Evolutionary conservation across 2,329 filamentous ascomycete genomes (phyloP), one percentile per base, ranked within the genome.

Genomic region (Coniochaeta sp.): DNA sequence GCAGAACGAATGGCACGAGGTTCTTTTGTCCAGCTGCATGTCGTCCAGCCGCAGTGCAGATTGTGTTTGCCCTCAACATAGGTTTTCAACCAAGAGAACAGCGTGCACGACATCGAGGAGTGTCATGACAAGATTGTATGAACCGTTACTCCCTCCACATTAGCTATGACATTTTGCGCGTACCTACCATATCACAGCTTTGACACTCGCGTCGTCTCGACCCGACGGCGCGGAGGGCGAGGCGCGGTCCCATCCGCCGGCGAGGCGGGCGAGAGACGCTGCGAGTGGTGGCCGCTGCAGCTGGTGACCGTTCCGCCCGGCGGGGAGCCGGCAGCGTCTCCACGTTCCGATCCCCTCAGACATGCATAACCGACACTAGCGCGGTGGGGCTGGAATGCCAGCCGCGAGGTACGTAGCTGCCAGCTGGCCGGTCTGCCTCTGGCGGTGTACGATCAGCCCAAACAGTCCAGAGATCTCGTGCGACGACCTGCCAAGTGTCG

Each of bases 291-390:
- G 17, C 11, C 6, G 12, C 14, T 36, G 34, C 34, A 36, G 34
- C 34, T 17, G 47, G 8, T 31, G 47, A 31, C n/a, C 47, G 47
- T 52, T 52, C 47, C 47, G 26, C 31, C 54, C 31, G 54, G 22
- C 54, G 54, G 54, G 54, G 54, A 57, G 54, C 54, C 54, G 54
- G 54, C 34, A 34, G 31, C 26, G 16, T 55, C 50, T 55, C 50
- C 50, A 57, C 34, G 22, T 57, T 57, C 34, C 31, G 31, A 7
- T 5, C 54, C 33, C 54, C 54, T 57, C 54, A 22, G 24, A 57
- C n/a, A 31, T 57, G 54, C 54, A 57, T 57, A 26, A 57, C 26
- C 22, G 22, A 17, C 22, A 17, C 47, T 52, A 52, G 47, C 47
- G 47, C 26, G 14, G 47, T 17, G 47, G 47, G 31, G 14, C 47